phyloP scores from a whole-genome alignment of 345 rosid genomes.

The Citrus sp. region DNA sequence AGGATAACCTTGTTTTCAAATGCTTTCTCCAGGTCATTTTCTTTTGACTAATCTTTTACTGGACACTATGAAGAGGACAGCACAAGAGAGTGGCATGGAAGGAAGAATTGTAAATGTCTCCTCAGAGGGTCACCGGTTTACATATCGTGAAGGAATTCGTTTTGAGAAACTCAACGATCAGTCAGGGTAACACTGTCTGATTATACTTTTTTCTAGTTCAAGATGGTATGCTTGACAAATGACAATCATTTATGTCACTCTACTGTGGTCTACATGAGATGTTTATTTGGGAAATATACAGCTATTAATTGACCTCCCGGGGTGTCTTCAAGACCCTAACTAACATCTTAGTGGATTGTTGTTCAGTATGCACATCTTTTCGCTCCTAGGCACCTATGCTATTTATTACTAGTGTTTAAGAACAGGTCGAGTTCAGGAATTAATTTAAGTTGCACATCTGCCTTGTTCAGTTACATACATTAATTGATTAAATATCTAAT shows the following conservation, averaged over 20 bases:
- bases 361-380: background rate
- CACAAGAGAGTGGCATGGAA: constrained; percentile 51
- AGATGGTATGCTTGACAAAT: background rate
- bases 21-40: constrained; percentile 61
- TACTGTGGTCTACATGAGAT: background rate
- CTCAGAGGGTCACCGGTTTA: constrained; percentile 52
- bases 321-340: background rate
- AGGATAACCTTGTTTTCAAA: background rate
- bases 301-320: background rate
- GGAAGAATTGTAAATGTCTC: constrained; percentile 72
- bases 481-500: background rate
- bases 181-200: constrained; percentile 40
- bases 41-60: constrained; percentile 63
- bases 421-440: background rate
- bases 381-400: background rate
- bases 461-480: background rate
- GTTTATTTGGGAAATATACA: background rate
- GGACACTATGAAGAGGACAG: constrained; percentile 73
- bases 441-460: background rate
- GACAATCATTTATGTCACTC: background rate
- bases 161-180: constrained; percentile 61
- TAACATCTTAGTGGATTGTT: background rate
- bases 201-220: background rate
- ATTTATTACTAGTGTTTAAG: background rate
- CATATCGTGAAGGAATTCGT: constrained; percentile 41